Base-by-base conservation (phyloP, 1,284 basidiomycete genomes). In the Austroboletus olivaceoglutinosus region DNA sequence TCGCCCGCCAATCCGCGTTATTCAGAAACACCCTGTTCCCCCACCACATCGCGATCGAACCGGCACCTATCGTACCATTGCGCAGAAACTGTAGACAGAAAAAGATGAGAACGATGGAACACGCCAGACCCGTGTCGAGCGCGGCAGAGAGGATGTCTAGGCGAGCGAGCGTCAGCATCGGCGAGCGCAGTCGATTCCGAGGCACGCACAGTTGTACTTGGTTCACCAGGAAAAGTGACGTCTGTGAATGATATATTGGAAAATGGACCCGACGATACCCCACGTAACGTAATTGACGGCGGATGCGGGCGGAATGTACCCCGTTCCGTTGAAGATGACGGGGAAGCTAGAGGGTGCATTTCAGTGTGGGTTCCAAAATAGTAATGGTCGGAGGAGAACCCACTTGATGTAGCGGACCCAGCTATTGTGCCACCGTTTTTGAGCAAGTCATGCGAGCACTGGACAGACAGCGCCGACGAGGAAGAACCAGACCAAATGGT, bases 151-250 rank as follows among this genome's bases (percentile, higher is more conserved):
- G 67, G 25, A 78, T 76, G 50, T 78, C 77, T 52, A 8, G 8
- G 33, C 8, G 11, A 13, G 2, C 13, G 22, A 16, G 15, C 4
- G 13, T 11, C 2, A 27, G 33, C 33, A 23, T 30, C 19, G 5
- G 33, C 18, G 41, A 3, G n/a, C 15, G 5, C 13, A 13, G 41
- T 22, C 21, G 6, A 4, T 3, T 8, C 7, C 6, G 38, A 34
- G 16, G 43, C 38, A 37, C 60, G 16, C 38, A 65, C 66, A 81
- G 61, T 80, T 80, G 64, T 82, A 83, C 65, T 78, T 76, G 8
- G 76, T 72, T 78, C 79, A 81, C 78, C 78, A 81, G 21, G 70
- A 65, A 58, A 80, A 80, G 55, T 77, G 63, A 25, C 74, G 70
- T 50, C 76, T 67, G 33, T 78, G 73, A 51, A 80, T 75, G 58